Base-by-base conservation (phyloP, 2,329 filamentous ascomycete species). In the Aspergillus sp. region DNA sequence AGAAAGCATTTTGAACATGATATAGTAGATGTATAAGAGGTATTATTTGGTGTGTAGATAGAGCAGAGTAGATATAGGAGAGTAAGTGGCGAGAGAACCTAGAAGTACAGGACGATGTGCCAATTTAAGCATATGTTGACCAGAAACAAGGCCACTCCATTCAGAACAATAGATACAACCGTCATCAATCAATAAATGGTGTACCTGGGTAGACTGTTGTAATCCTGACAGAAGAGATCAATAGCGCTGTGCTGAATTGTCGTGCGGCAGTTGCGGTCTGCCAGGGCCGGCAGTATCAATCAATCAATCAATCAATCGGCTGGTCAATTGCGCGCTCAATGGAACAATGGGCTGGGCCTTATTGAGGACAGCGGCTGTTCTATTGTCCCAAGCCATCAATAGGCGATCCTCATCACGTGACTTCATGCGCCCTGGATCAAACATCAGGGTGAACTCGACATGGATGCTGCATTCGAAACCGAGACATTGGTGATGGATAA, bases 1-100 rank as follows among this genome's bases (percentile, higher is more conserved):
- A n/a, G 65, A 65, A 17, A 60, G 45, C 65, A 70, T 69, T 23
- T 19, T 47, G 31, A 29, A 6, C n/a, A n/a, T n/a, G n/a, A n/a
- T n/a, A n/a, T n/a, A n/a, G n/a, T n/a, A n/a, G n/a, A n/a, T n/a
- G n/a, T n/a, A n/a, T n/a, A n/a, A n/a, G n/a, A n/a, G n/a, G n/a
- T n/a, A n/a, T n/a, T n/a, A n/a, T n/a, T 29, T 29, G 25, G 25
- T n/a, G 9, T 29, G 25, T 29, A 29, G 25, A 7, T 29, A 11
- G 25, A 29, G 25, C 9, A 25, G 23, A 25, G 25, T 29, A 29
- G 25, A 29, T 29, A 29, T 29, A 23, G 25, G 9, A 29, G 7
- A 25, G 23, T 23, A 23, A 10, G 25, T 29, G n/a, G n/a, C n/a
- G n/a, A n/a, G n/a, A n/a, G n/a, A n/a, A n/a, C n/a, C n/a, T n/a